Base-by-base conservation (phyloP, 352 stramenopile species). In the Phytophthora fragariae region DNA sequence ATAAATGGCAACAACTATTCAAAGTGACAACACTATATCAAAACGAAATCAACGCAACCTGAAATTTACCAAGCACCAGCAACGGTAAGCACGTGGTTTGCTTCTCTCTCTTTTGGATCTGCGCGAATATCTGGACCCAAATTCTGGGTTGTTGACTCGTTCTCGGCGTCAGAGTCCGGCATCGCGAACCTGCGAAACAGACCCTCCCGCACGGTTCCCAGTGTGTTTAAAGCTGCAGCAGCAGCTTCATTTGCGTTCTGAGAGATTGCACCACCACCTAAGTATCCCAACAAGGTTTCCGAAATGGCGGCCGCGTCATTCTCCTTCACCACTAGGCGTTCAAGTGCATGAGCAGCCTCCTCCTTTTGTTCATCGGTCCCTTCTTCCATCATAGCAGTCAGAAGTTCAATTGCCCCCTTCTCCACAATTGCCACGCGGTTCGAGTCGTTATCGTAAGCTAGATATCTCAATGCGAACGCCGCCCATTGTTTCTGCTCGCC, bases 261-360 rank as follows among this genome's bases (percentile, higher is more conserved):
- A 27, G 24, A 27, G 24, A 27, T 27, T 3, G 24, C 24, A 27
- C 24, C 24, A 3, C 24, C 24, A 27, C 24, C 24, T 3, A 27
- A 27, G 24, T 27, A 27, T 27, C 24, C 24, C 24, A 27, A 27
- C 24, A 27, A 27, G 24, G 24, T 27, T 27, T 27, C 24, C 24
- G 24, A 27, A 27, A 27, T 27, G 24, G 12, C 27, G 14, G 21
- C 31, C 27, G 37, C 31, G 11, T 37, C 44, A n/a, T 37, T 31
- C 29, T 31, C 3, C 31, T 27, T 37, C 10, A 17, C 24, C 4
- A 37, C 15, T 1, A 73, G 15, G 17, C 46, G 37, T 12, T 55
- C 21, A n/a, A 69, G 67, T 31, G 60, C 44, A 57, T 14, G 27
- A 24, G 33, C 19, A 31, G 62, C 62, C n/a, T 69, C n/a, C 10